phyloP scores from a whole-genome alignment of 179 eudicot species.

The Patellifolia procumbens region DNA sequence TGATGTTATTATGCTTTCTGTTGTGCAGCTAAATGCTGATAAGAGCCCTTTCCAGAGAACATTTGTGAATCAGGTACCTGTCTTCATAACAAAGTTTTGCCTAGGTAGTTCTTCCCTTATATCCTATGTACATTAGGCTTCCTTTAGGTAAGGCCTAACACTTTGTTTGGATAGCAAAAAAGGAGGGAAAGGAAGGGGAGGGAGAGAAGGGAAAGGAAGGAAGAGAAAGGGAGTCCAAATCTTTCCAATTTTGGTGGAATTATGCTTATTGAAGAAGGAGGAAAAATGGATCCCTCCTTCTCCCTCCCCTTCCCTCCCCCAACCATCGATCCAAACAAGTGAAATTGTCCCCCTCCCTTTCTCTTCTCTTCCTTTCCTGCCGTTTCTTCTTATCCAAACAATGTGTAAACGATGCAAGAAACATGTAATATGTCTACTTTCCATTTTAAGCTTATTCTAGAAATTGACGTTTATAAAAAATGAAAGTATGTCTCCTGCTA shows the following conservation, averaged over 20 bases:
- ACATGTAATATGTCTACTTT: neutral
- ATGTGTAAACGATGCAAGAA: neutral
- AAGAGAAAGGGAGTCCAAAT: too few relatives aligned
- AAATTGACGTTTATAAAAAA: neutral
- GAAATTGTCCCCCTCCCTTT: too few relatives aligned
- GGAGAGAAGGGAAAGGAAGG: too few relatives aligned
- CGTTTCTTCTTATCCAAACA: too few relatives aligned
- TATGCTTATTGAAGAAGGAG: too few relatives aligned
- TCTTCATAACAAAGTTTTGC: conserved; percentile 9
- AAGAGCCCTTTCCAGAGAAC: conserved; percentile 93
- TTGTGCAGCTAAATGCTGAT: conserved; percentile 82
- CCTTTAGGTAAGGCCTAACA: neutral
- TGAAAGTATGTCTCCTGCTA: neutral
- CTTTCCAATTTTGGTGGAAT: too few relatives aligned
- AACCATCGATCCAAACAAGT: too few relatives aligned
- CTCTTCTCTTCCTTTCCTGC: too few relatives aligned
- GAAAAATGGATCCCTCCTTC: too few relatives aligned
- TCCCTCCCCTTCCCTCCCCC: too few relatives aligned
- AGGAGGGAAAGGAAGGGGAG: too few relatives aligned
- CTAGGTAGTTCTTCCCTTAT: neutral
- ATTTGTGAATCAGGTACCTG: conserved; percentile 84
- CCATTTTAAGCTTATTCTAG: neutral
- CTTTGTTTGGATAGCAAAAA: too few relatives aligned
- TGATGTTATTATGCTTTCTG: conserved; percentile 12
- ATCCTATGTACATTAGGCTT: neutral